Evolutionary conservation across 1,284 basidiomycete genomes (phyloP), one percentile per base, ranked within the genome.

Genomic region (Puccinia polysora): DNA sequence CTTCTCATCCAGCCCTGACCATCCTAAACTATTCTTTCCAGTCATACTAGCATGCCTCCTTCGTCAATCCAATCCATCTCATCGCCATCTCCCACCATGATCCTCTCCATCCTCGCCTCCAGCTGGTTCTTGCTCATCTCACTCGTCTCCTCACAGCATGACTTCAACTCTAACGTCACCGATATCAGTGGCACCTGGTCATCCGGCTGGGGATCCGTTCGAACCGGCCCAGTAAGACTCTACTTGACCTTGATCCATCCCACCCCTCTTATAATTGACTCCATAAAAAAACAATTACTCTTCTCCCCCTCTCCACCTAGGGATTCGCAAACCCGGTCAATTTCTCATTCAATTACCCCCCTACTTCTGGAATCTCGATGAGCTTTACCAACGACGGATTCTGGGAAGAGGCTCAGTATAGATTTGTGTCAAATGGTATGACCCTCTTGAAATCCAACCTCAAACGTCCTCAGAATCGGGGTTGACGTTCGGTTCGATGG

Each of bases 371-470:
- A 3, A 73, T 75, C 47, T 75, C 78, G 8, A 79, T 79, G 75
- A 78, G 78, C 71, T 80, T 80, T 71, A 76, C 77, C 2, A 73
- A 65, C n/a, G 78, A 78, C 65, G 78, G 78, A 2, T 77, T 73
- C 63, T 80, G 78, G 77, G 79, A 80, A 74, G 74, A 78, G 73
- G 76, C 78, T 20, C 76, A 76, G 25, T 78, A 77, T 65, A 72
- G 77, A 62, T 78, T 77, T 28, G 73, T 69, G 8, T 74, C 76
- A 0, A 77, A 78, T 52, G 76, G 76, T 77, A 63, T 75, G 77
- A n/a, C n/a, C n/a, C n/a, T n/a, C n/a, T n/a, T 74, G 3, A 43
- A n/a, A 47, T 30, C 36, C 34, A 2, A 20, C 8, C n/a, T n/a
- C n/a, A n/a, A n/a, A n/a, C n/a, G n/a, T n/a, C n/a, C n/a, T n/a